Percentiles rank a stretch among this genome's conserved stretches.
phyloP scores from a whole-genome alignment of 495 filamentous ascomycete genomes.

The Elaphomyces granulatus region DNA sequence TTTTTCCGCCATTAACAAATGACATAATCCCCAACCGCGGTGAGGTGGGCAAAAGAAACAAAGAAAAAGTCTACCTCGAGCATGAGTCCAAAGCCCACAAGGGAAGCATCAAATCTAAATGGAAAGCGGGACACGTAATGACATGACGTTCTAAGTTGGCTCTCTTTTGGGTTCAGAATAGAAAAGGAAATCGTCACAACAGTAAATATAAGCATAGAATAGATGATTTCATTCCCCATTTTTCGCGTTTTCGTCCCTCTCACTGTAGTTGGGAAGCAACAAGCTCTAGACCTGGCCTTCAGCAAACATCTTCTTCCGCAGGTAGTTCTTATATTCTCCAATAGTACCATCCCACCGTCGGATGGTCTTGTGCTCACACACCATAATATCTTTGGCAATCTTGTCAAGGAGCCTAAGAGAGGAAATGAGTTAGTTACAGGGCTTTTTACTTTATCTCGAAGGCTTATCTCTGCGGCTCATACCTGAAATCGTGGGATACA shows the following conservation, averaged over 20 bases:
- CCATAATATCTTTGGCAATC: slow-evolving; percentile 98
- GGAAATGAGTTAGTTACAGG: slow-evolving; percentile 10
- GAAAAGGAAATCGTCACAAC: no score
- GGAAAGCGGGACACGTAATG: no score
- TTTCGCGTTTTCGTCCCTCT: neutral
- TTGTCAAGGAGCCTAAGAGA: slow-evolving; percentile 97
- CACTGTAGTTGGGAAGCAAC: neutral
- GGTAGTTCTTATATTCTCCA: slow-evolving; percentile 90
- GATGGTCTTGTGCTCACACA: slow-evolving; percentile 93
- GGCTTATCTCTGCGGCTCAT: slow-evolving; percentile 20
- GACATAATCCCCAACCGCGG: no score
- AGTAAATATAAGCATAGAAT: no score
- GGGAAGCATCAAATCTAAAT: no score
- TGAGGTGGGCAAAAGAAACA: no score
- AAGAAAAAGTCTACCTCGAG: no score
- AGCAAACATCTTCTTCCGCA: slow-evolving; percentile 90
- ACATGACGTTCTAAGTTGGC: no score
- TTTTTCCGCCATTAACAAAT: no score
- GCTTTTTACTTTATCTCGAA: neutral
- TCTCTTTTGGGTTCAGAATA: no score
- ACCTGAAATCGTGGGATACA: slow-evolving; percentile 97
- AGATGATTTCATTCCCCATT: no score
- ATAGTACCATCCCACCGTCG: slow-evolving; percentile 80
- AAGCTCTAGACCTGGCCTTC: slow-evolving; percentile 33
- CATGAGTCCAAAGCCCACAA: no score